A percentile compares a stretch with the other conserved stretches of the same genome.
Evolutionary conservation across 2,329 filamentous ascomycete genomes (phyloP).

Genomic region (Fusarium sp.): DNA sequence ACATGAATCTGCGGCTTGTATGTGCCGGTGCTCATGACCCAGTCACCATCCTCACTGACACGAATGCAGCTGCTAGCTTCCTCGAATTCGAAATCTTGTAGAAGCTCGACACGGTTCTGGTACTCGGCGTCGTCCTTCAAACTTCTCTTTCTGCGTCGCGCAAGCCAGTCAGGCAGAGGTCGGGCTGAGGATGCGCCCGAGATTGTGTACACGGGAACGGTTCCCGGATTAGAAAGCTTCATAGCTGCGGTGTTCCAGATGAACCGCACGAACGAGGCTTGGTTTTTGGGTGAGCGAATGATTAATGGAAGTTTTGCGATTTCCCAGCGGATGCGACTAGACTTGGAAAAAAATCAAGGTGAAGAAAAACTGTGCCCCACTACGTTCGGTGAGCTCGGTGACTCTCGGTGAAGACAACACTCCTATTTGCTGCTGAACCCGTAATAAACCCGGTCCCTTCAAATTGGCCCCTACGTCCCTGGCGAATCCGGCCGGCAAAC

Average conservation of each 20-base stretch:
- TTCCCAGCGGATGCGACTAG: conserved; percentile 25
- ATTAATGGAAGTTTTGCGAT: conserved; percentile 38
- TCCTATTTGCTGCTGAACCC: conserved; percentile 24
- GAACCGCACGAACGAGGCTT: conserved; percentile 32
- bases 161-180: conserved; percentile 94
- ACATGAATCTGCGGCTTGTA: conserved; percentile 81
- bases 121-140: conserved; percentile 94
- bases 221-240: conserved; percentile 86
- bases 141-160: conserved; percentile 87
- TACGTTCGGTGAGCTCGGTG: conserved; percentile 39
- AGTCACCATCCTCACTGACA: conserved; percentile 94
- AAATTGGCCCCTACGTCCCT: conserved; percentile 23
- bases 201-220: conserved; percentile 93
- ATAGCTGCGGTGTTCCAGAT: conserved; percentile 58
- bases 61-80: conserved; percentile 92
- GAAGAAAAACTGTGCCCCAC: conserved; percentile 47
- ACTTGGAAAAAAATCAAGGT: conserved; percentile 51
- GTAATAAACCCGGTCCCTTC: conserved; percentile 21
- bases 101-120: conserved; percentile 90
- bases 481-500: conserved; percentile 18
- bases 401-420: conserved; percentile 33
- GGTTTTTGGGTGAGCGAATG: conserved; percentile 17
- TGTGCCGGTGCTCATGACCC: conserved; percentile 93
- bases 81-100: conserved; percentile 98
- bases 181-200: conserved; percentile 90